Percentiles rank a stretch among this genome's conserved stretches.
These are phyloP conservation scores for Fusarium marasasianum DNA, from an alignment of 2,329 filamentous ascomycete genomes.

Conservation along the genomic window DNA sequence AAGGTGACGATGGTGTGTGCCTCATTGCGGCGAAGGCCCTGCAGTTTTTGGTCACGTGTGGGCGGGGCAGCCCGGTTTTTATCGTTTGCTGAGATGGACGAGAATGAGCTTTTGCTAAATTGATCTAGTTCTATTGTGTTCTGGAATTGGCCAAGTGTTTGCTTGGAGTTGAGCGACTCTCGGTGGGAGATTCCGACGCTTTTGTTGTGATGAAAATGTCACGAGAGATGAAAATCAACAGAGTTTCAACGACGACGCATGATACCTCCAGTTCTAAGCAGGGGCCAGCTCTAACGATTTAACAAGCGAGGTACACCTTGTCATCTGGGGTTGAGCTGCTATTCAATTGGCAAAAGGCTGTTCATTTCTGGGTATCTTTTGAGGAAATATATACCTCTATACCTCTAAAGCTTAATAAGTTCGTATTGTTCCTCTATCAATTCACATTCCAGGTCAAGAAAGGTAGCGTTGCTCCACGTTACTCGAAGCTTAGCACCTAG, in stretches of 20 bases:
- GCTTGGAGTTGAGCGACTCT: not conserved
- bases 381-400: not conserved
- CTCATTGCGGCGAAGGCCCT: constrained; percentile 38
- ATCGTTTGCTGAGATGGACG: constrained; percentile 5
- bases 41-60: constrained; percentile 47
- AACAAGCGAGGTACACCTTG: constrained; percentile 10
- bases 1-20: constrained; percentile 45
- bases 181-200: not conserved
- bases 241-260: not conserved
- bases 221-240: not conserved
- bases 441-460: not conserved
- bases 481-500: not conserved
- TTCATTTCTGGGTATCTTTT: not conserved
- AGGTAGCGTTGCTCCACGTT: not conserved
- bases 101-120: not conserved
- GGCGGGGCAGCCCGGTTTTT: constrained; percentile 43
- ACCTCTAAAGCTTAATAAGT: not conserved
- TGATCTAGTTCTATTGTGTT: not conserved
- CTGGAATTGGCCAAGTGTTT: constrained; percentile 13
- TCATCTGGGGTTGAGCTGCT: not conserved
- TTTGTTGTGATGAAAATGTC: not conserved
- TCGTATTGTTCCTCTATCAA: not conserved
- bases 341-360: not conserved
- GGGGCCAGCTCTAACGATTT: constrained; percentile 2
- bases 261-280: not conserved